These are phyloP conservation scores for Paramecium caudatum DNA, from an alignment of 73 alveolate species.

Conservation along the genomic window DNA sequence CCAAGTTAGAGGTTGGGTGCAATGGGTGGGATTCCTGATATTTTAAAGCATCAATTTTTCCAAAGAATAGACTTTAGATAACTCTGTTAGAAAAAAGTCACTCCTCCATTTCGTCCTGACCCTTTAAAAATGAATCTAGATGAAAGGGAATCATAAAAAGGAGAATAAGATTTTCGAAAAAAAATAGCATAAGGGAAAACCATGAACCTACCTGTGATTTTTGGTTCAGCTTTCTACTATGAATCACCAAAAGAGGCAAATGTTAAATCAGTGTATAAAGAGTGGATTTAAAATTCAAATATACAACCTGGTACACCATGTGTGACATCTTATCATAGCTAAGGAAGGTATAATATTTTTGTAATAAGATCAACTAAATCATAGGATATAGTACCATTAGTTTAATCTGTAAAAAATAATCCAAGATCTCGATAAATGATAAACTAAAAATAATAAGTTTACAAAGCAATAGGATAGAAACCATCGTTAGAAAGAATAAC, in stretches of 20 bases:
- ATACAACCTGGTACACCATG: slow-evolving; percentile 58
- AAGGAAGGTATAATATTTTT: slow-evolving; percentile 18
- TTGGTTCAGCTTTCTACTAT: slow-evolving; percentile 36
- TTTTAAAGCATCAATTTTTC: slow-evolving; percentile 75
- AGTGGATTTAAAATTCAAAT: slow-evolving; percentile 17
- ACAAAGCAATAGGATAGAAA: slow-evolving; percentile 16
- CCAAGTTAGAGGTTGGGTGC: slow-evolving; percentile 91
- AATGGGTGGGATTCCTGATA: slow-evolving; percentile 70
- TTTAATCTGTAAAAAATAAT: slow-evolving; percentile 52
- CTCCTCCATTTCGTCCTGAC: slow-evolving; percentile 78
- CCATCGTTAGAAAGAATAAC: slow-evolving; percentile 39
- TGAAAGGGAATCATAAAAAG: slow-evolving; percentile 70
- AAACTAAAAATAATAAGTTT: neutral
- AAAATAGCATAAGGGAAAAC: slow-evolving; percentile 63
- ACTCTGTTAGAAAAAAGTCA: slow-evolving; percentile 53
- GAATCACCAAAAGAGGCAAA: slow-evolving; percentile 45
- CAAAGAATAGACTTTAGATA: slow-evolving; percentile 46
- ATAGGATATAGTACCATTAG: slow-evolving; percentile 20
- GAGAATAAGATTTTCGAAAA: slow-evolving; percentile 73
- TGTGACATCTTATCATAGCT: slow-evolving; percentile 68
- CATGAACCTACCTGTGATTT: slow-evolving; percentile 33
- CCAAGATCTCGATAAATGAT: slow-evolving; percentile 32
- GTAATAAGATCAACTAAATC: slow-evolving; percentile 46
- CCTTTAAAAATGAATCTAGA: slow-evolving; percentile 71
- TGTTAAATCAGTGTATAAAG: slow-evolving; percentile 32